Percentiles rank a stretch among this genome's conserved stretches.
phyloP scores from a whole-genome alignment of 805 yeast species.

The Suhomyces xylopsoci region DNA sequence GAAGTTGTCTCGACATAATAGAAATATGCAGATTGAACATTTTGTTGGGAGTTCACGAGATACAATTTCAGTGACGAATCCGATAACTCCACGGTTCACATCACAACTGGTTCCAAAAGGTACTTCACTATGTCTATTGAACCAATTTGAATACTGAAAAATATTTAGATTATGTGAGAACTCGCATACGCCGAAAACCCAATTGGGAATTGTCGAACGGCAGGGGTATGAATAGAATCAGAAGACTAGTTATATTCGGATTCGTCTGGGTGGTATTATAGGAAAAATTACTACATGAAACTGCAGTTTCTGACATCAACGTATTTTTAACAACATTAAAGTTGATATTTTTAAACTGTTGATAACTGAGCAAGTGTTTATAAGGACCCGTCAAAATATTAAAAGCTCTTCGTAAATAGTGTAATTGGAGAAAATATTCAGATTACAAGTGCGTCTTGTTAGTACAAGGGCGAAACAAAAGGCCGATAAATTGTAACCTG shows the following conservation, averaged over 20 bases:
- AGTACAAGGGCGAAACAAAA: background rate
- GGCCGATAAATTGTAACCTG: background rate
- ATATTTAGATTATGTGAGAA: background rate
- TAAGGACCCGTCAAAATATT: background rate
- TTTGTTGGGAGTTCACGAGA: background rate
- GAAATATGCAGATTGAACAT: background rate
- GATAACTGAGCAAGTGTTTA: background rate
- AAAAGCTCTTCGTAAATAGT: background rate
- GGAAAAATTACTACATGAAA: background rate
- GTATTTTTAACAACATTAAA: background rate
- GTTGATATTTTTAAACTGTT: background rate
- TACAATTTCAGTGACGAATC: background rate
- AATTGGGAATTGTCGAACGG: background rate
- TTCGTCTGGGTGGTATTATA: background rate
- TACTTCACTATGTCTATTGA: background rate
- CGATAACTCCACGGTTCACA: background rate
- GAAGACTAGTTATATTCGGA: background rate
- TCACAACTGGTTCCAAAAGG: background rate
- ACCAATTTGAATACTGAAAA: background rate
- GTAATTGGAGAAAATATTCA: background rate
- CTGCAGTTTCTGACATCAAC: background rate
- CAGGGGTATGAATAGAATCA: background rate
- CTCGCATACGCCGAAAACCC: background rate
- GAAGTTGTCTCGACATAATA: background rate
- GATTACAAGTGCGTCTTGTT: background rate